phyloP scores from a whole-genome alignment of 768 basidiomycete species.

The Chiua virens region DNA sequence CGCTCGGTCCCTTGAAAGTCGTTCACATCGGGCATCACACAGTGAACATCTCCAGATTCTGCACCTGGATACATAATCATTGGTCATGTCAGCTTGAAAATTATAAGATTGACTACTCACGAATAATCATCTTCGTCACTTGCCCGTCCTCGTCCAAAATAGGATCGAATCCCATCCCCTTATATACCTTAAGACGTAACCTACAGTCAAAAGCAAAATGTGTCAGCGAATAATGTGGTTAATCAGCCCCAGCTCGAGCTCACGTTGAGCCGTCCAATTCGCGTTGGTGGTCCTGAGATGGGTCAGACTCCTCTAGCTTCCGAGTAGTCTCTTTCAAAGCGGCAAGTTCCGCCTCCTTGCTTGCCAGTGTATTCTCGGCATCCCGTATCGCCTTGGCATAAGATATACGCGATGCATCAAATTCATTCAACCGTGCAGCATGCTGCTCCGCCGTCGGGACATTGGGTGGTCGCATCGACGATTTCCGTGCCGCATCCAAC shows the following conservation, averaged over 20 bases:
- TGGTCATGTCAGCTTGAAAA: background rate
- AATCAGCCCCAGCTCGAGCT: slow-evolving; percentile 24
- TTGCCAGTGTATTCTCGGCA: slow-evolving; percentile 60
- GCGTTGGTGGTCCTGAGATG: slow-evolving; percentile 67
- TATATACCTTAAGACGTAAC: slow-evolving; percentile 66
- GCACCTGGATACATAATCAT: slow-evolving; percentile 38
- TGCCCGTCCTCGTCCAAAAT: slow-evolving; percentile 52
- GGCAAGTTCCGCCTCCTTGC: slow-evolving; percentile 70
- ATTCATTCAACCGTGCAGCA: slow-evolving; percentile 56
- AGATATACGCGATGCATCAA: slow-evolving; percentile 61
- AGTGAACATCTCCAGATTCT: slow-evolving; percentile 42
- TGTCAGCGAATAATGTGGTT: slow-evolving; percentile 2
- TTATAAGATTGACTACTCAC: slow-evolving; percentile 42
- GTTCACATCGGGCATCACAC: slow-evolving; percentile 28
- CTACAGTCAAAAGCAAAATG: slow-evolving; percentile 39
- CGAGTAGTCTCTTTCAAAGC: slow-evolving; percentile 64
- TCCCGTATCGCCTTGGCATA: slow-evolving; percentile 77
- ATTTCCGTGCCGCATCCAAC: slow-evolving; percentile 68
- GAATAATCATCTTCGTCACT: slow-evolving; percentile 62
- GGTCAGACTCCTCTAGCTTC: slow-evolving; percentile 65
- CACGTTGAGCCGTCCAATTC: slow-evolving; percentile 71
- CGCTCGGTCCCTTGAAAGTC: slow-evolving; percentile 30
- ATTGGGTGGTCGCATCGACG: slow-evolving; percentile 65
- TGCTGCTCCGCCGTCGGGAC: slow-evolving; percentile 71
- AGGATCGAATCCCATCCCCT: slow-evolving; percentile 71